Conservation (phyloP, 2,329 filamentous ascomycete species). For the Colletotrichum sojae region DNA sequence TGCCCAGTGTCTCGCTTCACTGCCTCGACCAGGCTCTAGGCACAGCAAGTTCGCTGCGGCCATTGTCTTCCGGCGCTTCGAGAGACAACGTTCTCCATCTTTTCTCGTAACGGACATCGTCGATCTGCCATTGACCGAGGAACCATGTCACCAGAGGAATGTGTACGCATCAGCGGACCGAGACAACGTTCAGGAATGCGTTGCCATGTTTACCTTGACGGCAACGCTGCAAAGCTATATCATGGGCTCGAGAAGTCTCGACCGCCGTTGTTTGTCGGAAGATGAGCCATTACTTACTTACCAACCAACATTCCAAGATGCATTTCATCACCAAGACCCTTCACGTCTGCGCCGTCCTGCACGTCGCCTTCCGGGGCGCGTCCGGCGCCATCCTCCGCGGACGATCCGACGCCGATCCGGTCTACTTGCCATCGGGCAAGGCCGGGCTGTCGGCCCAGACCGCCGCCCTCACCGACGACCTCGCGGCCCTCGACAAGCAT, state of each 20-base stretch:
- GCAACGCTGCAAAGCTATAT: conserved; percentile 35
- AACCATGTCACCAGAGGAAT: conserved; percentile 31
- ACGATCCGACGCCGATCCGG: conserved; percentile 19
- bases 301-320: conserved; percentile 31
- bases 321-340: conserved; percentile 36
- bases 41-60: background rate
- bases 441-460: conserved; percentile 10
- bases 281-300: conserved; percentile 5
- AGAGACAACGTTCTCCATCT: conserved; percentile 9
- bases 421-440: conserved; percentile 17
- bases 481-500: conserved; percentile 30
- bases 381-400: conserved; percentile 40
- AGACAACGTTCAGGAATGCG: conserved; percentile 38
- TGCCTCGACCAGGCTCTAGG: background rate
- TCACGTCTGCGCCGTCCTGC: conserved; percentile 26
- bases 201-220: conserved; percentile 27
- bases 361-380: conserved; percentile 37
- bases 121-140: conserved; percentile 29
- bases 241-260: conserved; percentile 40
- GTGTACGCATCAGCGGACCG: conserved; percentile 23
- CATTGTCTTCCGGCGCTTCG: background rate
- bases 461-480: conserved; percentile 16
- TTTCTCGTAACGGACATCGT: conserved; percentile 5
- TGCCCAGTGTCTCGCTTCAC: conserved; percentile 3
- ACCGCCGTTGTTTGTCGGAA: conserved; percentile 1